These are phyloP conservation scores for Starmerella floris DNA, from an alignment of 805 yeast species.

Conservation along the genomic window DNA sequence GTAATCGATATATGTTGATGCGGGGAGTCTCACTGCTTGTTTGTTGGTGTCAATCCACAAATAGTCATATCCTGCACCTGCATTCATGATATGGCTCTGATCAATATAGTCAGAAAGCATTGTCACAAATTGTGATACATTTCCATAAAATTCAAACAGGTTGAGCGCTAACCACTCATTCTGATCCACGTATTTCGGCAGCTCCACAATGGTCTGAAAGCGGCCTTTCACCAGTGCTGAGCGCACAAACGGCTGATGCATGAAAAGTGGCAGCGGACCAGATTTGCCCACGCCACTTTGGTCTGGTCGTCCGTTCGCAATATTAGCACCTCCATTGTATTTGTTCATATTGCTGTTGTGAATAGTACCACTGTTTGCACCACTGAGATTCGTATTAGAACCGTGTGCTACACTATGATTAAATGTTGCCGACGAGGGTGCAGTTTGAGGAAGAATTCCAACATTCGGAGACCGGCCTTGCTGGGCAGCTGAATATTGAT, in stretches of 20 bases:
- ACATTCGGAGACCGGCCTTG: constrained; percentile 1
- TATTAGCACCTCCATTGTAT: background rate
- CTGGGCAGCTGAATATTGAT: background rate
- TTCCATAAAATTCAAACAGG: constrained; percentile 76
- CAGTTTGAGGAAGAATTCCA: background rate
- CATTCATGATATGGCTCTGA: constrained; percentile 76
- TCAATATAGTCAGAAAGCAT: constrained; percentile 85
- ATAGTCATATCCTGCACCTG: constrained; percentile 85
- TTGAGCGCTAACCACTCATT: constrained; percentile 95
- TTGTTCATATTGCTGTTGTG: background rate
- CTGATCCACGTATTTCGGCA: constrained; percentile 86
- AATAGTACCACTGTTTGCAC: background rate
- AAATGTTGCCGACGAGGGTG: constrained; percentile 3
- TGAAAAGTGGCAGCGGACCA: constrained; percentile 45
- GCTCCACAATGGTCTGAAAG: constrained; percentile 84
- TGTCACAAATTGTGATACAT: constrained; percentile 76
- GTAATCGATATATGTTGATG: constrained; percentile 81
- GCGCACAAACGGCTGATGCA: constrained; percentile 85
- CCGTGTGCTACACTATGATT: background rate
- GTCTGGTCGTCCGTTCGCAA: background rate
- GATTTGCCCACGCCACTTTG: background rate
- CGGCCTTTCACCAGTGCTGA: constrained; percentile 94
- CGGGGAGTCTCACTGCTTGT: constrained; percentile 76
- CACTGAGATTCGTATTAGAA: background rate
- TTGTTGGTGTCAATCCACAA: constrained; percentile 76